Conservation (phyloP, 345 rosid genomes). For the Rubroshorea leprosula region DNA sequence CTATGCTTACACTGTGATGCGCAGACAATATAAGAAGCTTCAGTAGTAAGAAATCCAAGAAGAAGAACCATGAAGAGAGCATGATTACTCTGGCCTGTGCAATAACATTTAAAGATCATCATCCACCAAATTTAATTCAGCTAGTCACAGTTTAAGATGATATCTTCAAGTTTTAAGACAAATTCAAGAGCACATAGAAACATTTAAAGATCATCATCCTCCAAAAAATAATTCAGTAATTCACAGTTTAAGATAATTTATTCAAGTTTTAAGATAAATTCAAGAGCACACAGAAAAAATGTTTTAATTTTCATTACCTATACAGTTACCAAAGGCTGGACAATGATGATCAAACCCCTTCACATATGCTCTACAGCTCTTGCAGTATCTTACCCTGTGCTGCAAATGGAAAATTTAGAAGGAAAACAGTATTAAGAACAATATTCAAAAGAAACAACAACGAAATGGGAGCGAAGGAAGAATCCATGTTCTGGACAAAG, state of each 20-base stretch:
- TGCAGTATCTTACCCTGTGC: slow-evolving; percentile 49
- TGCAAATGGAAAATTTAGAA: slow-evolving; percentile 22
- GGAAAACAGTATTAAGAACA: background rate
- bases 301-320: slow-evolving; percentile 42
- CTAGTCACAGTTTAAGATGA: too few relatives aligned
- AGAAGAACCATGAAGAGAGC: slow-evolving; percentile 51
- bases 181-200: too few relatives aligned
- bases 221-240: too few relatives aligned
- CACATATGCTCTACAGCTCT: slow-evolving; percentile 40
- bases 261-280: too few relatives aligned
- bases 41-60: slow-evolving; percentile 45
- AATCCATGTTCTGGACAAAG: background rate
- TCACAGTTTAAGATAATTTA: too few relatives aligned
- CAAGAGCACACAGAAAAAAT: too few relatives aligned
- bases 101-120: slow-evolving; percentile 10
- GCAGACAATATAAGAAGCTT: slow-evolving; percentile 41
- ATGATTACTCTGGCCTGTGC: slow-evolving; percentile 54
- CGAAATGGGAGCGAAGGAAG: background rate
- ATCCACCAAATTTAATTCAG: slow-evolving; percentile 72
- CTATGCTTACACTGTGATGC: slow-evolving; percentile 45
- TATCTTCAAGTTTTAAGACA: too few relatives aligned
- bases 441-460: background rate
- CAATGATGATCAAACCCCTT: slow-evolving; percentile 68
- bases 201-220: too few relatives aligned
- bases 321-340: slow-evolving; percentile 72